Evolutionary conservation across 768 basidiomycete genomes (phyloP).

Genomic region (Tephrocybe sp.): DNA sequence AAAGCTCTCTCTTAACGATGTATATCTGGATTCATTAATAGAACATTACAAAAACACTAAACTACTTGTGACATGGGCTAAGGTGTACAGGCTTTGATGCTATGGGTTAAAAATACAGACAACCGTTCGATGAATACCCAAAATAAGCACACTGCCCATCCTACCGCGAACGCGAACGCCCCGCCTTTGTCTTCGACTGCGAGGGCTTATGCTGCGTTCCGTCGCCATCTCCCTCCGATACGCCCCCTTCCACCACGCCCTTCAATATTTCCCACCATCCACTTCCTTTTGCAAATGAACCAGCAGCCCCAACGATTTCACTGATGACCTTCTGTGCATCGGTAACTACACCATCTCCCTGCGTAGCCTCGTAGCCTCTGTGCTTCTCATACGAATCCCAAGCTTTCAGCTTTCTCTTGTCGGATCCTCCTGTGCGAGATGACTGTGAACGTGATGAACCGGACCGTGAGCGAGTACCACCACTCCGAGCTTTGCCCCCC

Average conservation of each 20-base stretch:
- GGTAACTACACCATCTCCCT: constrained; percentile 21
- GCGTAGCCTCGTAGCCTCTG: constrained; percentile 39
- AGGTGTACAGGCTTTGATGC: constrained; percentile 1
- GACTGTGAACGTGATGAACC: constrained; percentile 21
- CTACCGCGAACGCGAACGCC: constrained; percentile 30
- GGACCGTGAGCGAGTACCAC: constrained; percentile 24
- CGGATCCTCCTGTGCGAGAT: constrained; percentile 17
- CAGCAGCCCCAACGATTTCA: constrained; percentile 36
- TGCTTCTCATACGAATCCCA: constrained; percentile 72
- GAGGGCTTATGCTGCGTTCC: constrained; percentile 12
- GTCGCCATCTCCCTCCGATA: constrained; percentile 1
- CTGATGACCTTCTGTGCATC: constrained; percentile 48
- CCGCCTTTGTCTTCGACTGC: constrained; percentile 20
- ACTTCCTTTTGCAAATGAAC: constrained; percentile 22
- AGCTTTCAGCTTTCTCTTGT: constrained; percentile 35
- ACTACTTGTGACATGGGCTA: constrained; percentile 1
- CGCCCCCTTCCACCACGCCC: constrained; percentile 15
- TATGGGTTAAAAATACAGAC: background rate
- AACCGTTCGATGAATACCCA: background rate
- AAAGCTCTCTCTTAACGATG: constrained; percentile 12
- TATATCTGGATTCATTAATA: constrained; percentile 6
- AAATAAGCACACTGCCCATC: background rate
- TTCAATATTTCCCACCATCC: constrained; percentile 34
- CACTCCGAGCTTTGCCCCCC: constrained; percentile 23
- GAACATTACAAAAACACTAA: constrained; percentile 2